Base-by-base conservation (phyloP, 129 eudicot species). In the Oenanthe sinensis region DNA sequence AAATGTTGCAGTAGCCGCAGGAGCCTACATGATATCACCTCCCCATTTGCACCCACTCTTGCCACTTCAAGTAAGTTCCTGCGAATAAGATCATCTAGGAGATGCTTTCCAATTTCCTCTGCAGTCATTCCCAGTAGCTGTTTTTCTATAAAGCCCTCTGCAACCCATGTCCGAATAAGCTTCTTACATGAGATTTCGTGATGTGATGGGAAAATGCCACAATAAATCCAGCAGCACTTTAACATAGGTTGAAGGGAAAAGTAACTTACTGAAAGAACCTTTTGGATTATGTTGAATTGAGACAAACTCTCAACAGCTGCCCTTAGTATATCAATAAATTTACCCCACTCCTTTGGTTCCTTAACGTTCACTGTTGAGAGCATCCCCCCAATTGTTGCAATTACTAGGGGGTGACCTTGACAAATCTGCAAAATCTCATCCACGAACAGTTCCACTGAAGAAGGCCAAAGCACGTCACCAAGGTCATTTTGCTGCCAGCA, bases 161-260 rank as follows among this genome's bases (percentile, higher is more conserved):
- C 80, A 77, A 77, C 74, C 80, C 73, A 77, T 60, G 67, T 26
- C 74, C 80, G 80, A 77, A 77, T 77, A 50, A 77, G 73, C 80
- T 70, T 58, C 58, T 77, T 77, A 44, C 73, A 62, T 6, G 80
- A 45, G 55, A 62, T 77, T 62, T 60, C 80, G 43, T 62, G 46
- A 44, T 77, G 28, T 24, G 16, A 24, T 62, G 80, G 80, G 45
- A 77, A 77, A n/a, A 77, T 30, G 42, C 73, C 74, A 40, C 80
- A 77, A 28, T 42, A 77, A 7, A 77, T 74, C 6, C 62, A 77
- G 60, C 80, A 77, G 58, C 80, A 77, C 70, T 77, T 77, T 45
- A 77, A 62, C 55, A 42, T 60, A 43, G 80, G 80, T 62, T 71
- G 73, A 44, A 77, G 54, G 74, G 73, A 40, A 62, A 77, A 77